Evolutionary conservation across 116 monocot genomes (phyloP).

Genomic region (Dioscorea cayenensis): DNA sequence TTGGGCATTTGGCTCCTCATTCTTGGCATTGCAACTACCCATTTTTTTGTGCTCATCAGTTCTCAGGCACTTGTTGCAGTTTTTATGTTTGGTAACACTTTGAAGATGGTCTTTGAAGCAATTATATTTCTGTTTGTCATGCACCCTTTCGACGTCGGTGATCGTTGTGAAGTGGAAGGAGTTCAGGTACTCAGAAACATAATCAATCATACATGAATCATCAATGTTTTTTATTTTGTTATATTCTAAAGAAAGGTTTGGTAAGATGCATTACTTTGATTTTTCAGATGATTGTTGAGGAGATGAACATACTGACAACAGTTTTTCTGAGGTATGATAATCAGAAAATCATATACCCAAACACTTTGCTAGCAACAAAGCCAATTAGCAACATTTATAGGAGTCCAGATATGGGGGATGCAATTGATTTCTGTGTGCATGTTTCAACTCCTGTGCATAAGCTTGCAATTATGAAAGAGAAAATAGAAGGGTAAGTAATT

Average conservation of each 20-base stretch:
- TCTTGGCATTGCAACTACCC: slow-evolving; percentile 62
- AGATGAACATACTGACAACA: slow-evolving; percentile 61
- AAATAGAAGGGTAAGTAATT: slow-evolving; percentile 28
- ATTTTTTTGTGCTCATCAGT: slow-evolving; percentile 68
- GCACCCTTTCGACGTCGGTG: slow-evolving; percentile 97
- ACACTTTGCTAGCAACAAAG: slow-evolving; percentile 25
- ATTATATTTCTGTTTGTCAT: slow-evolving; percentile 91
- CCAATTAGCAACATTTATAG: slow-evolving; percentile 46
- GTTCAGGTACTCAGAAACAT: slow-evolving; percentile 46
- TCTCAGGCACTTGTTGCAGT: slow-evolving; percentile 74
- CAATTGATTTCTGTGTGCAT: slow-evolving; percentile 41
- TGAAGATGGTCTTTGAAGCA: slow-evolving; percentile 77
- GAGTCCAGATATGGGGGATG: slow-evolving; percentile 53
- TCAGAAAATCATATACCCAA: slow-evolving; percentile 49
- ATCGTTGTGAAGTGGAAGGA: slow-evolving; percentile 78
- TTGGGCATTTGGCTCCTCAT: slow-evolving; percentile 70
- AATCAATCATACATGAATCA: background rate
- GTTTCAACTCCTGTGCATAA: slow-evolving; percentile 38
- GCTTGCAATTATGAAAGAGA: slow-evolving; percentile 25
- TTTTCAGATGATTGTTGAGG: slow-evolving; percentile 57
- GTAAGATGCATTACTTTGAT: background rate
- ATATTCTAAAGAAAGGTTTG: background rate
- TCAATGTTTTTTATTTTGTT: background rate
- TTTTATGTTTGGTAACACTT: slow-evolving; percentile 88
- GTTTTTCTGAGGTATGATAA: slow-evolving; percentile 42